These are phyloP conservation scores for Diaporthe sp. DNA, from an alignment of 2,329 filamentous ascomycete genomes.

Conservation along the genomic window DNA sequence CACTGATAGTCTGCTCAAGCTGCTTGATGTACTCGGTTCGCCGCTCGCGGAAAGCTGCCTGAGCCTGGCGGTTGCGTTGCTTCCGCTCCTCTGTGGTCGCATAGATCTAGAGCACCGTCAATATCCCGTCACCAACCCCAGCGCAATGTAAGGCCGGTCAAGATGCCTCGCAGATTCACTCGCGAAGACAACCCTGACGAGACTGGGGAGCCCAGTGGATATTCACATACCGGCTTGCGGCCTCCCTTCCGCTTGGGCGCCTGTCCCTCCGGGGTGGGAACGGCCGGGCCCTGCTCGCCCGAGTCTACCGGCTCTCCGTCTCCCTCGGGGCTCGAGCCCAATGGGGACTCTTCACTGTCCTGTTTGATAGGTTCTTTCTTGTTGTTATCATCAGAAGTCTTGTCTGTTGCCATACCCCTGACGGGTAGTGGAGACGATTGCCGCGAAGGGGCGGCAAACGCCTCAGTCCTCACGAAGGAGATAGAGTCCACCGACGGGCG, in stretches of 20 bases:
- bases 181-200: no score
- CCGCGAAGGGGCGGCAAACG: conserved; percentile 53
- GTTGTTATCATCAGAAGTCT: conserved; percentile 69
- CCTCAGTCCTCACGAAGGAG: conserved; percentile 42
- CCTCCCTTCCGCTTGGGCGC: conserved; percentile 96
- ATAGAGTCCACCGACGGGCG: conserved; percentile 23
- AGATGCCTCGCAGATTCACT: not conserved
- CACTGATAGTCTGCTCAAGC: conserved; percentile 95
- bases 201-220: not conserved
- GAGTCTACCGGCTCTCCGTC: conserved; percentile 30
- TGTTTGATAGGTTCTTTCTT: conserved; percentile 67
- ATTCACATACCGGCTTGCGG: conserved; percentile 84
- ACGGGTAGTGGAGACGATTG: conserved; percentile 47
- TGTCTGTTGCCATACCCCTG: conserved; percentile 72
- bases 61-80: conserved; percentile 95
- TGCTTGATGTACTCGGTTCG: conserved; percentile 99
- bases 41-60: conserved; percentile 96
- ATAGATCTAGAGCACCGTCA: conserved; percentile 76
- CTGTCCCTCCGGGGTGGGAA: conserved; percentile 61
- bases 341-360: conserved; percentile 68
- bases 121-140: conserved; percentile 28
- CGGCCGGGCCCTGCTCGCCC: conserved; percentile 56
- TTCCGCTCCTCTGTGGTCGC: conserved; percentile 98
- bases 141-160: not conserved
- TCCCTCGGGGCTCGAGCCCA: conserved; percentile 64